Evolutionary conservation across 1,139 yeast genomes (phyloP), one percentile per base, ranked within the genome.

Genomic region (Williopsis jadinii): DNA sequence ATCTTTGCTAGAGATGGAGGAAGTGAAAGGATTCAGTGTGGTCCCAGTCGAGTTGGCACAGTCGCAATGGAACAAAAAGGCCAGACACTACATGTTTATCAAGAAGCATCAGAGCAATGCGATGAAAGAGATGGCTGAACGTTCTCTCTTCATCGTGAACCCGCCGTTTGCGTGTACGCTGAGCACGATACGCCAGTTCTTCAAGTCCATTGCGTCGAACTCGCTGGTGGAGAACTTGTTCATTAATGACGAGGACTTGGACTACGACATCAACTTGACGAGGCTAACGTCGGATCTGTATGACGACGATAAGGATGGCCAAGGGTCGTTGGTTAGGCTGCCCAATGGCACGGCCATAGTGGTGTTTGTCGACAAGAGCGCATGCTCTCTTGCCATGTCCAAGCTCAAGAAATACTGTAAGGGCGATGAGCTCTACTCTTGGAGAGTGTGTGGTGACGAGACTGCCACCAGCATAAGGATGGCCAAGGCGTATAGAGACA

Each of bases 281-380:
- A 68, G 69, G 45, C 64, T 84, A 42, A 80, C 88, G 0, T 75
- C 81, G 9, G 84, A 78, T 46, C 67, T 80, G 41, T 73, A 73
- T 55, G 62, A 68, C 27, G 45, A 58, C 5, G 60, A 60, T 1
- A 51, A 58, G 28, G 47, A 50, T 11, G 62, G 59, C 13, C 61
- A 61, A 31, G 62, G 65, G 42, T 65, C 58, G 49, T 54, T 48
- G 3, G 59, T 71, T 32, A 71, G 69, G 46, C 67, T 83, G 33
- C 95, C 94, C 35, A 76, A 77, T 53, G 80, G 83, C 47, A 79
- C 88, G 52, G 94, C 85, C 1, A 67, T 86, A 12, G 70, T 87
- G 29, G 77, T 78, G 27, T 80, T 90, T 56, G 75, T 88, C 4
- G 97, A 90, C 60, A 80, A 80, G 54, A 63, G 81, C 2, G 82